Conservation (phyloP, 257 asterid species). For the Solanum etuberosum region DNA sequence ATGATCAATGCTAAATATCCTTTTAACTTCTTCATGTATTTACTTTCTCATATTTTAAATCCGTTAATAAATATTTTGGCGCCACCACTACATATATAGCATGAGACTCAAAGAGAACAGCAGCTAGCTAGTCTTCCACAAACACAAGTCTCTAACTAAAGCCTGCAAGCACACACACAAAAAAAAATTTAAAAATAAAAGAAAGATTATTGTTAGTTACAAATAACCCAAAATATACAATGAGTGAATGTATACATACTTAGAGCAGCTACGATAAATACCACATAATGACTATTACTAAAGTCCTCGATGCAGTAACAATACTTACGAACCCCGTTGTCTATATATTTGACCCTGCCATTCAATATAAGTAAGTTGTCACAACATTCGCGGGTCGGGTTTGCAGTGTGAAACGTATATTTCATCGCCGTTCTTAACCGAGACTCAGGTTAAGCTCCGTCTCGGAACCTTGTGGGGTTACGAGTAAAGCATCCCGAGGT, state of each 20-base stretch:
- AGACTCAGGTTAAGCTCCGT: too few species aligned
- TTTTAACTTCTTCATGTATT: neutral
- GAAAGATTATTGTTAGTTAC: neutral
- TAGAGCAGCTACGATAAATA: constrained; percentile 4
- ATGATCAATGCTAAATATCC: too few species aligned
- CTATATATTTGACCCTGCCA: neutral
- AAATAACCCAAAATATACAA: neutral
- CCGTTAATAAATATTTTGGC: too few species aligned
- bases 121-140: neutral
- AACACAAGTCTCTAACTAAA: neutral
- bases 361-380: neutral
- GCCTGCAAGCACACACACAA: neutral
- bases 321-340: neutral
- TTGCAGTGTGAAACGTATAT: too few species aligned
- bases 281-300: neutral
- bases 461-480: too few species aligned
- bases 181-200: neutral
- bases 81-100: neutral
- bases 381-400: neutral
- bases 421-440: too few species aligned
- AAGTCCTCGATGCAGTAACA: constrained; percentile 4
- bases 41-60: too few species aligned
- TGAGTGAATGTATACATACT: neutral
- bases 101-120: neutral
- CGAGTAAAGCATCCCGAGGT: too few species aligned